Conservation (phyloP, 2,329 filamentous ascomycete species). For the Pochonia chlamydosporia region DNA sequence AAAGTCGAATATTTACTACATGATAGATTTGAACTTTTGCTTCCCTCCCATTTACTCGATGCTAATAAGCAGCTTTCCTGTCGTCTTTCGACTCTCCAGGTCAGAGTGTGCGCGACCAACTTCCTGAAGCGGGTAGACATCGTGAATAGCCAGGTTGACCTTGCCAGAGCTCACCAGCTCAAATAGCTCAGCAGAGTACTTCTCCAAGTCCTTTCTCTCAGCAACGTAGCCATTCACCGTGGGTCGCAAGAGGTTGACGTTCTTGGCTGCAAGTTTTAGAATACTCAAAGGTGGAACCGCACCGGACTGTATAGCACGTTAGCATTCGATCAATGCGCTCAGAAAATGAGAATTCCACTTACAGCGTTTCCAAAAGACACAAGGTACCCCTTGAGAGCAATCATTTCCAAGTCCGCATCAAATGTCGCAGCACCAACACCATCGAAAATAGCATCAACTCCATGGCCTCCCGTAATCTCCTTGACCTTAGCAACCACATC, state of each 20-base stretch:
- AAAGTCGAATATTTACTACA: slow-evolving; percentile 1
- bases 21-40: slow-evolving; percentile 7
- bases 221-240: slow-evolving; percentile 65
- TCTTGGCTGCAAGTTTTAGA: slow-evolving; percentile 62
- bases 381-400: slow-evolving; percentile 72
- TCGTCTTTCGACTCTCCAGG: slow-evolving; percentile 75
- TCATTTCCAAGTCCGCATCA: slow-evolving; percentile 66
- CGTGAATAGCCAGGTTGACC: slow-evolving; percentile 67
- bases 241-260: slow-evolving; percentile 70
- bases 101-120: slow-evolving; percentile 68
- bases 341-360: slow-evolving; percentile 26
- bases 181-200: slow-evolving; percentile 68
- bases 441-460: slow-evolving; percentile 76
- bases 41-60: slow-evolving; percentile 36
- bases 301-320: slow-evolving; percentile 43
- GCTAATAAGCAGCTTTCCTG: slow-evolving; percentile 75
- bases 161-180: slow-evolving; percentile 63
- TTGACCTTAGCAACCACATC: slow-evolving; percentile 53
- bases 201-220: slow-evolving; percentile 64
- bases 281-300: slow-evolving; percentile 63
- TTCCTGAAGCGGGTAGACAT: slow-evolving; percentile 70
- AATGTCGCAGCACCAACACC: slow-evolving; percentile 83
- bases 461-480: slow-evolving; percentile 66
- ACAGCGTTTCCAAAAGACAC: slow-evolving; percentile 76
- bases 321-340: background rate